A percentile compares a stretch with the other conserved stretches of the same genome.
Conservation (phyloP, 2,329 filamentous ascomycete species). For the Fusarium brevicatenulatum region DNA sequence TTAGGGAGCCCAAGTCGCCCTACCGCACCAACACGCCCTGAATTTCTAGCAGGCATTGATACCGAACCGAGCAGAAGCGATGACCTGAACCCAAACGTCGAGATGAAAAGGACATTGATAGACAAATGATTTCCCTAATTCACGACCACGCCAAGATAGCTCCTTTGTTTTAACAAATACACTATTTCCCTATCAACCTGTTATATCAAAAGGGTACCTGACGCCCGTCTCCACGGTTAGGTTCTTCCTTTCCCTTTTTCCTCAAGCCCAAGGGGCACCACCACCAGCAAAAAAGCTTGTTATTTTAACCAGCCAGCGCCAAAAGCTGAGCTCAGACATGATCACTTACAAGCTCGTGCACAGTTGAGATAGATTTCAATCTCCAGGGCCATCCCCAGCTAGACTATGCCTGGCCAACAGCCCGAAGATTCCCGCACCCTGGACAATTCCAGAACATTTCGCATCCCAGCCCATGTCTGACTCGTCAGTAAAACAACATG, state of each 20-base stretch:
- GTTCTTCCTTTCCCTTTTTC: slow-evolving; percentile 6
- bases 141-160: not conserved
- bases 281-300: slow-evolving; percentile 13
- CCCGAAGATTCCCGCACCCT: slow-evolving; percentile 24
- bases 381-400: slow-evolving; percentile 26
- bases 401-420: slow-evolving; percentile 27
- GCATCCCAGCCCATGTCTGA: slow-evolving; percentile 21
- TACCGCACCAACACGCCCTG: slow-evolving; percentile 19
- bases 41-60: slow-evolving; percentile 6
- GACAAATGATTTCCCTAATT: not conserved
- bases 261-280: slow-evolving; percentile 19
- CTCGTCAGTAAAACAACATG: not conserved
- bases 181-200: not conserved
- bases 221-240: slow-evolving; percentile 29
- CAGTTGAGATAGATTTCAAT: slow-evolving; percentile 29
- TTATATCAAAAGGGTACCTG: slow-evolving; percentile 15
- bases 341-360: slow-evolving; percentile 19
- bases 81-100: not conserved
- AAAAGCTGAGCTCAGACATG: not conserved
- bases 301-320: slow-evolving; percentile 1
- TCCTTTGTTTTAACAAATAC: not conserved
- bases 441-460: slow-evolving; percentile 32
- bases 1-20: slow-evolving; percentile 7
- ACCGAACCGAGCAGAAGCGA: not conserved
- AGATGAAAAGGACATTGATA: not conserved